Conservation (phyloP, 805 yeast genomes). For the Blastobotrys mokoenaii region DNA sequence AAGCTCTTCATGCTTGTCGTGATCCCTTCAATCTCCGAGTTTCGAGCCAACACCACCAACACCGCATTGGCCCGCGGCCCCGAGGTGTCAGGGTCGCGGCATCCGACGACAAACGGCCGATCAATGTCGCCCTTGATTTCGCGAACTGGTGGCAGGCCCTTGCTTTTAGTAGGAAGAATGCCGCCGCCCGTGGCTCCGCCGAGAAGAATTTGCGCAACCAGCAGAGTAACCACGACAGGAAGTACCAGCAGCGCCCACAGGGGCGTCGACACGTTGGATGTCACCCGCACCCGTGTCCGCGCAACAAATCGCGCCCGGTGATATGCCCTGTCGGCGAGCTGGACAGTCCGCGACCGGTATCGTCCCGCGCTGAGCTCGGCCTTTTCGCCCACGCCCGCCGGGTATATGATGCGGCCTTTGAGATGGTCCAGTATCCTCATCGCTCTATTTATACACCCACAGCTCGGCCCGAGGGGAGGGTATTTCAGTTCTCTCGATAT, state of each 20-base stretch:
- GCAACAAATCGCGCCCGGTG: conserved; percentile 1
- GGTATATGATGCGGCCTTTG: conserved; percentile 3
- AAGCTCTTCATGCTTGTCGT: conserved; percentile 60
- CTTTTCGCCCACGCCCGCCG: conserved; percentile 1
- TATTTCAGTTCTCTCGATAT: too few relatives aligned
- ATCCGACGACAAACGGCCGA: conserved; percentile 47
- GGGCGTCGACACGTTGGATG: conserved; percentile 11
- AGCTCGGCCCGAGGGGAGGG: too few relatives aligned
- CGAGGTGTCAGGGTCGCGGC: conserved; percentile 35
- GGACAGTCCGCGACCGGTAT: conserved; percentile 1
- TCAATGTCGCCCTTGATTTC: conserved; percentile 24
- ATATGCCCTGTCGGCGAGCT: not conserved
- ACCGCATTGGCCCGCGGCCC: conserved; percentile 70
- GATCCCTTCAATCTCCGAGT: conserved; percentile 73
- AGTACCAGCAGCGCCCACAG: conserved; percentile 3
- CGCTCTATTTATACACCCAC: too few relatives aligned
- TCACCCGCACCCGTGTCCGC: conserved; percentile 12
- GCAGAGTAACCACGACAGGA: conserved; percentile 3
- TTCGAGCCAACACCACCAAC: conserved; percentile 74
- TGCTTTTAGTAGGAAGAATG: not conserved
- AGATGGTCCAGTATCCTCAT: not conserved
- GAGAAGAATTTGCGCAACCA: not conserved
- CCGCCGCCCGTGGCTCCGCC: not conserved
- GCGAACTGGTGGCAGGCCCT: conserved; percentile 5
- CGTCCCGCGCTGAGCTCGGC: not conserved